Evolutionary conservation across 2,329 filamentous ascomycete genomes (phyloP).

Genomic region (Paraphaeosphaeria minitans): DNA sequence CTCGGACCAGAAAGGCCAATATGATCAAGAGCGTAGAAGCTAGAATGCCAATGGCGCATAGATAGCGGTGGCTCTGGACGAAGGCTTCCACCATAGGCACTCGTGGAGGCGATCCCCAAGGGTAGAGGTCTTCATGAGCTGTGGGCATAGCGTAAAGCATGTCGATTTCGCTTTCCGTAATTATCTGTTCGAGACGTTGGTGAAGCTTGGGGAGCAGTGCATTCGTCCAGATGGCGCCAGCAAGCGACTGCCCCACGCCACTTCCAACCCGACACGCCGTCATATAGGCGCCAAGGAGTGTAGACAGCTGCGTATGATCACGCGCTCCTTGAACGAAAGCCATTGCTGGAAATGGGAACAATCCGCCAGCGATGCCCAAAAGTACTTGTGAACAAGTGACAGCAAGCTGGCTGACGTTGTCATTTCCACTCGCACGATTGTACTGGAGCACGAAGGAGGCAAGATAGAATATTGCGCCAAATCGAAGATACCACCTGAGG

Average conservation of each 20-base stretch:
- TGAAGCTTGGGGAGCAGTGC: background rate
- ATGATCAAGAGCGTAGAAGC: background rate
- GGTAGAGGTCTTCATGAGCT: background rate
- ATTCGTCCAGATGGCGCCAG: background rate
- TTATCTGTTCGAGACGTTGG: background rate
- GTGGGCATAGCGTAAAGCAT: background rate
- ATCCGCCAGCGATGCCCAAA: background rate
- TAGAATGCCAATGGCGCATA: background rate
- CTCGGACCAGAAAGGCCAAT: background rate
- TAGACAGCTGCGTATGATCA: constrained; percentile 1
- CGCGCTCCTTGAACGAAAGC: constrained; percentile 1
- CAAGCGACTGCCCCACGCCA: background rate
- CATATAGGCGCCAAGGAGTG: constrained; percentile 6
- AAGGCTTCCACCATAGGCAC: background rate
- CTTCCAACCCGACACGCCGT: constrained; percentile 1
- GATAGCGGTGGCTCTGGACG: background rate
- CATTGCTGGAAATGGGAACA: constrained; percentile 3
- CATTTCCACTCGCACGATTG: background rate
- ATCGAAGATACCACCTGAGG: constrained; percentile 1
- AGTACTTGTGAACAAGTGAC: background rate
- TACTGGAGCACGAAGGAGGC: background rate
- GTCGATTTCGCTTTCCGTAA: background rate
- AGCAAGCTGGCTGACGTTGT: background rate
- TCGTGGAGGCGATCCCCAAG: background rate
- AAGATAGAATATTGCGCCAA: background rate